phyloP scores from a whole-genome alignment of 768 basidiomycete species.

The Suillus hirtellus region DNA sequence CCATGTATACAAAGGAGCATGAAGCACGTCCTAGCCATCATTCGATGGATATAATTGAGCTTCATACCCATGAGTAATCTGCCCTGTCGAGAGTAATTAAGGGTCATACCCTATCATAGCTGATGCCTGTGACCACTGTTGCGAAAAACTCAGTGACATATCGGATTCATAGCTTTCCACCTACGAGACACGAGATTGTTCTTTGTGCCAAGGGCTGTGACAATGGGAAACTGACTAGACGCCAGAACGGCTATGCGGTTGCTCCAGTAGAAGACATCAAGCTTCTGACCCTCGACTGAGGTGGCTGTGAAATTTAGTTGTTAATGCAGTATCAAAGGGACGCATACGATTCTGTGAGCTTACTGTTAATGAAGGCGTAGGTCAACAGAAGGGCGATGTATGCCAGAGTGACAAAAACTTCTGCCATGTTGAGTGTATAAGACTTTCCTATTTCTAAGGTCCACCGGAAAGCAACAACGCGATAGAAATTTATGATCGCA shows the following conservation, averaged over 20 bases:
- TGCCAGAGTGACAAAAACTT: constrained; percentile 45
- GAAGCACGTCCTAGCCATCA: constrained; percentile 47
- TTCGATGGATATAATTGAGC: constrained; percentile 49
- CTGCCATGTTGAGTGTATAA: constrained; percentile 39
- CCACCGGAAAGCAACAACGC: constrained; percentile 50
- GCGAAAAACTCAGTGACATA: background rate
- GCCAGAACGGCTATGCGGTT: constrained; percentile 34
- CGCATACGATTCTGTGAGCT: constrained; percentile 18
- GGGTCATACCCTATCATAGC: constrained; percentile 27
- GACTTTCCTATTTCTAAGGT: constrained; percentile 44
- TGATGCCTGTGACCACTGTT: constrained; percentile 30
- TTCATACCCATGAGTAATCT: constrained; percentile 15
- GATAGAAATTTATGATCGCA: constrained; percentile 44
- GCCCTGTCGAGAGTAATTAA: background rate
- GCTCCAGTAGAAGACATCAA: constrained; percentile 26
- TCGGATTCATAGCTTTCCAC: constrained; percentile 8
- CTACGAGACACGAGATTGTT: constrained; percentile 46
- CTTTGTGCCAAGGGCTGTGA: constrained; percentile 49
- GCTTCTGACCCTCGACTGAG: background rate
- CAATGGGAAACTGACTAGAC: constrained; percentile 41
- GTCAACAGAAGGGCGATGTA: constrained; percentile 48
- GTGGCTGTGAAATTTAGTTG: constrained; percentile 10
- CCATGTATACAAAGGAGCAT: constrained; percentile 51
- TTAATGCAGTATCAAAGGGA: background rate
- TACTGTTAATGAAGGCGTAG: constrained; percentile 48